Conservation (phyloP, 208 protist species). For the Trichomonas vaginalis region DNA sequence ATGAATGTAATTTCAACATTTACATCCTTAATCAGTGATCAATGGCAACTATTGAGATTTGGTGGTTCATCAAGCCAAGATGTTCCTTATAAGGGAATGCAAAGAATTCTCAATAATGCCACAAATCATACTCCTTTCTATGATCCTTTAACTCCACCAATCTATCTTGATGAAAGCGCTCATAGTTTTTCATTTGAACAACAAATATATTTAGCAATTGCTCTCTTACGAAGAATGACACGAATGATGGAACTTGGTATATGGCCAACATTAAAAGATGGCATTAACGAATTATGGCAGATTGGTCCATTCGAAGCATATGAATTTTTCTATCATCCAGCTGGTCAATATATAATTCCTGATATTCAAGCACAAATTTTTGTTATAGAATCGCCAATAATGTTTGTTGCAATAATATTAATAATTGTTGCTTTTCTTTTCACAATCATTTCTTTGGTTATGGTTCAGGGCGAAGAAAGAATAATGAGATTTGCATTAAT, state of each 20-base stretch:
- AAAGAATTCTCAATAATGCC: too few relatives aligned
- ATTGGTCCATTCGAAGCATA: not conserved
- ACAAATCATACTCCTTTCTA: too few relatives aligned
- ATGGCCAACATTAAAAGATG: not conserved
- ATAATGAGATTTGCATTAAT: not conserved
- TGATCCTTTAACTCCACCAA: too few relatives aligned
- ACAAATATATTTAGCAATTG: not conserved
- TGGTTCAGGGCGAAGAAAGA: not conserved
- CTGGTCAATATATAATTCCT: not conserved
- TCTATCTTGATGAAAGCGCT: too few relatives aligned
- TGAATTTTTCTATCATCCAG: not conserved
- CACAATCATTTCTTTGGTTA: not conserved
- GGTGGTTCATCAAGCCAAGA: too few relatives aligned
- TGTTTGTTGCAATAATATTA: not conserved
- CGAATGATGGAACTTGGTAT: not conserved
- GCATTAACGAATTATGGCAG: not conserved
- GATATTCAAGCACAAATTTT: not conserved
- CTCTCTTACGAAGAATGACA: not conserved
- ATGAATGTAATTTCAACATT: too few relatives aligned
- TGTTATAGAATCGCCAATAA: not conserved
- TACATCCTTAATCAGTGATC: too few relatives aligned
- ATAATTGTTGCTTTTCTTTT: not conserved
- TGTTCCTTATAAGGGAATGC: too few relatives aligned
- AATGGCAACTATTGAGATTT: too few relatives aligned
- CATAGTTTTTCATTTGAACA: too few relatives aligned